These are phyloP conservation scores for Cardamine occulta DNA, from an alignment of 345 rosid genomes.

Conservation along the genomic window DNA sequence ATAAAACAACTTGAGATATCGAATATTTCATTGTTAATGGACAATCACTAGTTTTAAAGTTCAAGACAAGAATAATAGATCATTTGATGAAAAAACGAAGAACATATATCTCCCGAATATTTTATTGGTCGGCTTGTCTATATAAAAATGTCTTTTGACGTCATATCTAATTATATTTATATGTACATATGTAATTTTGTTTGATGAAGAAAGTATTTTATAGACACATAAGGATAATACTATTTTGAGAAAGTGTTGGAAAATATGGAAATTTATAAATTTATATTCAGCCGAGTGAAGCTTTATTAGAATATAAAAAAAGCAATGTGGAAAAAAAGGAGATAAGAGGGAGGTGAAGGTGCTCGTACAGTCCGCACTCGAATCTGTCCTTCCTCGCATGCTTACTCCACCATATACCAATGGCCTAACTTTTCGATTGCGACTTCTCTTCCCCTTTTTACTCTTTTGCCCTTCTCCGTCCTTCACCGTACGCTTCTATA, in stretches of 20 bases:
- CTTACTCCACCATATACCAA: slow-evolving; percentile 43
- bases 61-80: slow-evolving; percentile 19
- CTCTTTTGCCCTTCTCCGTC: slow-evolving; percentile 40
- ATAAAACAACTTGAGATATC: slow-evolving; percentile 14
- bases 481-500: slow-evolving; percentile 40
- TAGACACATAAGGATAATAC: not conserved
- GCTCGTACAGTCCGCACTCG: slow-evolving; percentile 43
- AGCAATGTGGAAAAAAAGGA: too few relatives aligned
- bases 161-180: not conserved
- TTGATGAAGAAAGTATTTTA: not conserved
- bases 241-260: slow-evolving; percentile 12
- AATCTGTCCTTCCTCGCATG: slow-evolving; percentile 50
- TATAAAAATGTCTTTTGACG: not conserved
- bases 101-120: slow-evolving; percentile 17
- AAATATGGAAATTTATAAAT: not conserved
- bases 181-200: not conserved
- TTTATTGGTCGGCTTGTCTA: slow-evolving; percentile 20
- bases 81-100: not conserved
- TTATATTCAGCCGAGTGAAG: not conserved
- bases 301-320: not conserved
- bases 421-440: slow-evolving; percentile 42
- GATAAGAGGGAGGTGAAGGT: not conserved
- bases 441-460: slow-evolving; percentile 19
- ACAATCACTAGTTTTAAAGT: slow-evolving; percentile 27
- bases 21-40: slow-evolving; percentile 32